Conservation (phyloP, 495 filamentous ascomycete species). For the Daldinia vernicosa region DNA sequence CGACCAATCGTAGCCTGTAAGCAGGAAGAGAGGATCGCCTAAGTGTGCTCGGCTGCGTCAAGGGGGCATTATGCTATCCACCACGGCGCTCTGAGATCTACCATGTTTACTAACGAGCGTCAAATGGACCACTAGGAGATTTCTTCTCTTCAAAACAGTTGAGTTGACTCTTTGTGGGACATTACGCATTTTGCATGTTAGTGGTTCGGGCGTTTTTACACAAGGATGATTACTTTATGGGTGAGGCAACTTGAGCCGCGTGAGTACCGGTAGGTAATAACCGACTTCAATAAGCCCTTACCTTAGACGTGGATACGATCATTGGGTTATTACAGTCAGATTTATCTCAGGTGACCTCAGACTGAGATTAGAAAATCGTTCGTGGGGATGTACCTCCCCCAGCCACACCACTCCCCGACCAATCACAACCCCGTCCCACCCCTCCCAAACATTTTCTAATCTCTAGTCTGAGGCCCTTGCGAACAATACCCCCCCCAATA, state of each 20-base stretch:
- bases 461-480: too few species aligned
- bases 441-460: too few species aligned
- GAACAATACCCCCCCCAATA: too few species aligned
- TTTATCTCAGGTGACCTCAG: too few species aligned
- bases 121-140: slow-evolving; percentile 30
- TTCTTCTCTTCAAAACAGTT: not conserved
- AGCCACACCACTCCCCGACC: too few species aligned
- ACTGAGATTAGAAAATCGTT: too few species aligned
- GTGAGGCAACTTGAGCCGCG: slow-evolving; percentile 23
- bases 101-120: slow-evolving; percentile 22
- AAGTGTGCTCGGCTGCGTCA: not conserved
- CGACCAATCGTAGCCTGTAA: slow-evolving; percentile 28
- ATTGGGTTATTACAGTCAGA: slow-evolving; percentile 12
- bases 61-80: not conserved
- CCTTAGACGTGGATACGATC: slow-evolving; percentile 7
- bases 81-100: slow-evolving; percentile 1
- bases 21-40: slow-evolving; percentile 27
- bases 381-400: too few species aligned
- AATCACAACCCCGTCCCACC: too few species aligned
- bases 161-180: not conserved
- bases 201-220: slow-evolving; percentile 21
- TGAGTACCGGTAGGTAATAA: not conserved
- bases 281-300: slow-evolving; percentile 2
- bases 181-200: slow-evolving; percentile 14
- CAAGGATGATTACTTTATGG: not conserved